phyloP scores from a whole-genome alignment of 2,329 filamentous ascomycete species.

The Arthrinium phaeospermum region DNA sequence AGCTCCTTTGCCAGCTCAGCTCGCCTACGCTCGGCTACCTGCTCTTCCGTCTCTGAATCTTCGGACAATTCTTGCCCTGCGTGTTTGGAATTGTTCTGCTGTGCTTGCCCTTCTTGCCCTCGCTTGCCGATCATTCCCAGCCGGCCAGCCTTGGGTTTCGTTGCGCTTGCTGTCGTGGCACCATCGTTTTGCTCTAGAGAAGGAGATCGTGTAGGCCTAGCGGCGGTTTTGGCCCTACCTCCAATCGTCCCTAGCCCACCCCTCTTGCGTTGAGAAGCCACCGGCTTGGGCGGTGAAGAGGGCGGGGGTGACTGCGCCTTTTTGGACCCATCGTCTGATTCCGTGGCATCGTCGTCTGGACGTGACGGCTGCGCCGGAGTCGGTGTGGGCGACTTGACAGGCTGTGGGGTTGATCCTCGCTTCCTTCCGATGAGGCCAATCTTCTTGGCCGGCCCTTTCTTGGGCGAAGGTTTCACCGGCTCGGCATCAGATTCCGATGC shows the following conservation, averaged over 20 bases:
- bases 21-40: conserved; percentile 54
- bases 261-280: neutral
- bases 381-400: conserved; percentile 12
- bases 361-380: neutral
- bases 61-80: conserved; percentile 3
- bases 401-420: conserved; percentile 20
- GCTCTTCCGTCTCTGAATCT: conserved; percentile 37
- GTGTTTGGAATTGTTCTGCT: conserved; percentile 10
- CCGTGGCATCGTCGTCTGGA: conserved; percentile 29
- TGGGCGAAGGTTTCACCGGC: conserved; percentile 27
- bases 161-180: conserved; percentile 12
- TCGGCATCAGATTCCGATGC: conserved; percentile 37
- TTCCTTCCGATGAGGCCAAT: conserved; percentile 36
- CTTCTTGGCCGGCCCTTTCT: conserved; percentile 23
- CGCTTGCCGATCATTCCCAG: conserved; percentile 34
- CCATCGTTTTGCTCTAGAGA: conserved; percentile 29
- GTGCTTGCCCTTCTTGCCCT: conserved; percentile 13
- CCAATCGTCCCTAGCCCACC: conserved; percentile 24
- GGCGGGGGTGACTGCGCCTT: conserved; percentile 16
- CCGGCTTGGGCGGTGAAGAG: conserved; percentile 4
- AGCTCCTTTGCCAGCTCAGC: conserved; percentile 58
- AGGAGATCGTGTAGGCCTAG: conserved; percentile 21
- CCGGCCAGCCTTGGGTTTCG: conserved; percentile 4
- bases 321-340: conserved; percentile 21
- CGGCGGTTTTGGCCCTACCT: conserved; percentile 15